Evolutionary conservation across 495 filamentous ascomycete genomes (phyloP).

Genomic region (Trichoderma virens): DNA sequence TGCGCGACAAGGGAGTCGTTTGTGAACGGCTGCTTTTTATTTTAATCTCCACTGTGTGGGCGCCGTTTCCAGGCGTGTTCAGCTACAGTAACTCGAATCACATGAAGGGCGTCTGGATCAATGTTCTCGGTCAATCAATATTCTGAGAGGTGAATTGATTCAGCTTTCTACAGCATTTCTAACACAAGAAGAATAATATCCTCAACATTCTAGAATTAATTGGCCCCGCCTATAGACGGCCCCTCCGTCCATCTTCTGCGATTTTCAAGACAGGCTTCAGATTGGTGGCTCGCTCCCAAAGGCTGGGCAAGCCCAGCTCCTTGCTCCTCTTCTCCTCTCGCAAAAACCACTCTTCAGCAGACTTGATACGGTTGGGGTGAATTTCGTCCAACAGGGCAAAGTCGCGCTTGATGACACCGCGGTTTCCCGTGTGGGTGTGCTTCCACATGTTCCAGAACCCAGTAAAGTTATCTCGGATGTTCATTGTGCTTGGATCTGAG

Average conservation of each 20-base stretch:
- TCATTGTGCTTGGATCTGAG: constrained; percentile 37
- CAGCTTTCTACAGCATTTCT: too few relatives aligned
- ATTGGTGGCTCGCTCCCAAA: neutral
- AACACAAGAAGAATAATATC: too few relatives aligned
- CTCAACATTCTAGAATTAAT: too few relatives aligned
- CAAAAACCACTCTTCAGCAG: constrained; percentile 42
- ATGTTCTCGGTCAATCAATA: too few relatives aligned
- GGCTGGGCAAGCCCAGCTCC: neutral
- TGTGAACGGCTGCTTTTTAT: too few relatives aligned
- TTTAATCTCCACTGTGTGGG: too few relatives aligned
- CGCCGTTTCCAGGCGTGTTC: too few relatives aligned
- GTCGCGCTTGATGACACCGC: constrained; percentile 36
- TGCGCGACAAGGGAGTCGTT: too few relatives aligned
- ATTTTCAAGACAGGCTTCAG: neutral
- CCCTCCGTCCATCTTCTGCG: neutral
- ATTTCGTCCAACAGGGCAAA: constrained; percentile 47
- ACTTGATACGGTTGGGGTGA: constrained; percentile 39
- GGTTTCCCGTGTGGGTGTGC: constrained; percentile 15
- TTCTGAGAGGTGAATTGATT: too few relatives aligned
- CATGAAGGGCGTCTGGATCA: too few relatives aligned
- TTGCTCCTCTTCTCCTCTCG: constrained; percentile 28
- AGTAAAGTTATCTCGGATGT: constrained; percentile 42
- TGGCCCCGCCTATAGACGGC: neutral
- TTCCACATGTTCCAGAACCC: constrained; percentile 44
- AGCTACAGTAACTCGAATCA: too few relatives aligned